Evolutionary conservation across 2,329 filamentous ascomycete genomes (phyloP).

Genomic region (Aspergillus arachidicola): DNA sequence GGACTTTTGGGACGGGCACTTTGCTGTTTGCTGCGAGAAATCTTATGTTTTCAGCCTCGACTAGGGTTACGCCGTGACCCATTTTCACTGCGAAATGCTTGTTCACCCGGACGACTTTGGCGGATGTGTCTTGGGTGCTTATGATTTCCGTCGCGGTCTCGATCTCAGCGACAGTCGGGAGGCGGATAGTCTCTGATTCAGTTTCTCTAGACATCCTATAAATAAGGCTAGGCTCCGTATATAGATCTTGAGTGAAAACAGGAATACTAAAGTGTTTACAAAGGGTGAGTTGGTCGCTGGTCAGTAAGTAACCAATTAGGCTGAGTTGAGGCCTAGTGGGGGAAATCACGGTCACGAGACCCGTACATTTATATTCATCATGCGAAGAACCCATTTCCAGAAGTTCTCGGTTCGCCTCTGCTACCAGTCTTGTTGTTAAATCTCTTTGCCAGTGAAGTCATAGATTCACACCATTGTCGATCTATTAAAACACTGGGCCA

Average conservation of each 20-base stretch:
- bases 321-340: too few relatives aligned
- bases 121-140: not conserved
- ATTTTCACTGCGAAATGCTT: not conserved
- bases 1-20: not conserved
- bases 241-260: not conserved
- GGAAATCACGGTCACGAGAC: too few relatives aligned
- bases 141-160: not conserved
- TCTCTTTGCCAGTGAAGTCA: too few relatives aligned
- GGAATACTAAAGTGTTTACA: too few relatives aligned
- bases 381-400: too few relatives aligned
- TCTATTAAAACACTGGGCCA: too few relatives aligned
- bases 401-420: too few relatives aligned
- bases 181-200: not conserved
- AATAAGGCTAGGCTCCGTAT: not conserved
- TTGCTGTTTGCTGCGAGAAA: not conserved
- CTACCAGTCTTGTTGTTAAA: too few relatives aligned
- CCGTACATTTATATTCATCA: too few relatives aligned
- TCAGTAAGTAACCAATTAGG: too few relatives aligned
- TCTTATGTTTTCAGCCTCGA: not conserved
- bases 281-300: too few relatives aligned
- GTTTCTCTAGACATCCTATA: not conserved
- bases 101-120: not conserved
- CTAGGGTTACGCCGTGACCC: not conserved
- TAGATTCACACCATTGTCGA: too few relatives aligned
- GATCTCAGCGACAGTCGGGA: not conserved